Conservation (phyloP, 179 eudicot genomes). For the Beta macrorhiza region DNA sequence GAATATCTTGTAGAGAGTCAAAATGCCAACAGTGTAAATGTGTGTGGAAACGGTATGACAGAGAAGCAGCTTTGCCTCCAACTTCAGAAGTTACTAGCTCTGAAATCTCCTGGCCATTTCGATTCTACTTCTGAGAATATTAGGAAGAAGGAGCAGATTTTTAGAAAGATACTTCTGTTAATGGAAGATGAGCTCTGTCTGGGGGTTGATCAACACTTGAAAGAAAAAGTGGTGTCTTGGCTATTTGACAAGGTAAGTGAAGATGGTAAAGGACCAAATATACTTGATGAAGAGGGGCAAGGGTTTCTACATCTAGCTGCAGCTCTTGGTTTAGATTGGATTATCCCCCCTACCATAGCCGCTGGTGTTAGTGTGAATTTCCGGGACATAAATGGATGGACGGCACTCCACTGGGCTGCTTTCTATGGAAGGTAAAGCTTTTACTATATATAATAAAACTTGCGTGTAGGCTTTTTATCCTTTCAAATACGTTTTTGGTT, state of each 20-base stretch:
- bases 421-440: slow-evolving; percentile 60
- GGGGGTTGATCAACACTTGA: slow-evolving; percentile 35
- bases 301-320: slow-evolving; percentile 73
- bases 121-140: slow-evolving; percentile 26
- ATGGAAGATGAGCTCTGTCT: slow-evolving; percentile 38
- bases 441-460: neutral
- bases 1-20: slow-evolving; percentile 42
- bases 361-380: slow-evolving; percentile 65
- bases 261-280: slow-evolving; percentile 50
- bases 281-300: slow-evolving; percentile 59
- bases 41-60: slow-evolving; percentile 31
- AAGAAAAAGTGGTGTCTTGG: slow-evolving; percentile 48
- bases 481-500: neutral
- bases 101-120: slow-evolving; percentile 23
- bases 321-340: slow-evolving; percentile 75
- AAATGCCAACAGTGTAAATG: slow-evolving; percentile 13
- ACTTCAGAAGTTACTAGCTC: slow-evolving; percentile 45
- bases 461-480: neutral
- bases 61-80: slow-evolving; percentile 41
- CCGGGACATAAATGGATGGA: slow-evolving; percentile 72
- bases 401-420: slow-evolving; percentile 91
- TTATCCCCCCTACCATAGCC: slow-evolving; percentile 48
- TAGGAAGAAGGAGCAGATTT: slow-evolving; percentile 26
- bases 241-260: slow-evolving; percentile 52
- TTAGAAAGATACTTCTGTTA: slow-evolving; percentile 30